phyloP scores from a whole-genome alignment of 2,329 filamentous ascomycete genomes.

The Xylaria multiplex region DNA sequence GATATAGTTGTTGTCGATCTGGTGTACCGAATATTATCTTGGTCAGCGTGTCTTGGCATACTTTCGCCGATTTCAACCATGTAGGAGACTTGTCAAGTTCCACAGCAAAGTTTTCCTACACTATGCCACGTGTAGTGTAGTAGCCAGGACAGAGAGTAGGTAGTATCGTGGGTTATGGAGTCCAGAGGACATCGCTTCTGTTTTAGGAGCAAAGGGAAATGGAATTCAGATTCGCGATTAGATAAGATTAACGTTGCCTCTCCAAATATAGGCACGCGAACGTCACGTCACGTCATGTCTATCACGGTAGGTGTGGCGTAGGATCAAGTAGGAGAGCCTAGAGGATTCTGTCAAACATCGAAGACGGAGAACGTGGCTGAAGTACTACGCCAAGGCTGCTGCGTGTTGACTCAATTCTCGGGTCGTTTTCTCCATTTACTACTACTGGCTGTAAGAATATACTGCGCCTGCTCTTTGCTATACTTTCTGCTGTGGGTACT shows the following conservation, averaged over 20 bases:
- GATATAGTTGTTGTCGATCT: not conserved
- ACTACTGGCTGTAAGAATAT: no score
- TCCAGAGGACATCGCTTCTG: not conserved
- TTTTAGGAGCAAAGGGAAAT: slow-evolving; percentile 22
- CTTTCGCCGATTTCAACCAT: not conserved
- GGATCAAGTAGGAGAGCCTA: slow-evolving; percentile 4
- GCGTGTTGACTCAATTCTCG: not conserved
- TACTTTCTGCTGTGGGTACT: no score
- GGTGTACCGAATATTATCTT: not conserved
- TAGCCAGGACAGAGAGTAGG: not conserved
- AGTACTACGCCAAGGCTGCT: slow-evolving; percentile 5
- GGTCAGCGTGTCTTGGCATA: not conserved
- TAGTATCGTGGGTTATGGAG: not conserved
- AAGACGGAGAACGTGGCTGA: slow-evolving; percentile 19
- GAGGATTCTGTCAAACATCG: slow-evolving; percentile 17
- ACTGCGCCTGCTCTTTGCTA: no score
- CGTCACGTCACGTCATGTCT: not conserved
- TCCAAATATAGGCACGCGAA: slow-evolving; percentile 26
- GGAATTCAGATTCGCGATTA: slow-evolving; percentile 17
- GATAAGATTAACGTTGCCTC: slow-evolving; percentile 15
- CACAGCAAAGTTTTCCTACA: not conserved
- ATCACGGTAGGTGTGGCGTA: slow-evolving; percentile 10
- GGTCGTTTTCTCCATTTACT: no score
- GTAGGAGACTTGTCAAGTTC: not conserved
- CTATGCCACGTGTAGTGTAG: no score